Evolutionary conservation across 805 yeast genomes (phyloP).

Genomic region (Henningerozyma blattae): DNA sequence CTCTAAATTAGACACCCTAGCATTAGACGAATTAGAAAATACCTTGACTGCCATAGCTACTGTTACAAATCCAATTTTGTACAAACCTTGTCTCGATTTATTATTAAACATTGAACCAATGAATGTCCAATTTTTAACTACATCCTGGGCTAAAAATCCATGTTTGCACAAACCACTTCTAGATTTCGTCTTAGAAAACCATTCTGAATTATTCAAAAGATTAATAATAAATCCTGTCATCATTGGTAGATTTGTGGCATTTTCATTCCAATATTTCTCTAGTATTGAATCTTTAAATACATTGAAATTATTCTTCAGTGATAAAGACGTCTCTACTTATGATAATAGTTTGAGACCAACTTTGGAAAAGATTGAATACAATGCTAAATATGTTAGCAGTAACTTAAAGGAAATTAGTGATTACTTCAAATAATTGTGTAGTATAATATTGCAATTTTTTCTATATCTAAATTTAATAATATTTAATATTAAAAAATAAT

Average conservation of each 20-base stretch:
- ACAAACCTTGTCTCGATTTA: slow-evolving; percentile 26
- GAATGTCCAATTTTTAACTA: slow-evolving; percentile 43
- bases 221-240: slow-evolving; percentile 35
- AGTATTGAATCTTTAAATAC: slow-evolving; percentile 27
- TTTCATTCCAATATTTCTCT: slow-evolving; percentile 23
- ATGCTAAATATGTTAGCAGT: slow-evolving; percentile 4
- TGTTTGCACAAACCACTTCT: slow-evolving; percentile 32
- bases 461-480: no score
- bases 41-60: slow-evolving; percentile 38
- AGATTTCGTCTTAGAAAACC: slow-evolving; percentile 33
- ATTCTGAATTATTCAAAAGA: slow-evolving; percentile 28
- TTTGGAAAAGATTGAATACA: slow-evolving; percentile 8
- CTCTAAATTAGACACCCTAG: slow-evolving; percentile 32
- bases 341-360: slow-evolving; percentile 10
- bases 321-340: slow-evolving; percentile 15
- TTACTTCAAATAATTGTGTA: slow-evolving; percentile 2
- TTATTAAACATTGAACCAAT: slow-evolving; percentile 33
- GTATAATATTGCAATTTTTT: no score
- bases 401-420: slow-evolving; percentile 1
- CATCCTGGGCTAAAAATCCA: slow-evolving; percentile 32
- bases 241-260: slow-evolving; percentile 32
- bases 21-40: slow-evolving; percentile 40
- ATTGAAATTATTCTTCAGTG: slow-evolving; percentile 24
- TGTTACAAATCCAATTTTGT: slow-evolving; percentile 26
- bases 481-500: no score